phyloP scores from a whole-genome alignment of 441 rosid species.

The Brassica hybrid region DNA sequence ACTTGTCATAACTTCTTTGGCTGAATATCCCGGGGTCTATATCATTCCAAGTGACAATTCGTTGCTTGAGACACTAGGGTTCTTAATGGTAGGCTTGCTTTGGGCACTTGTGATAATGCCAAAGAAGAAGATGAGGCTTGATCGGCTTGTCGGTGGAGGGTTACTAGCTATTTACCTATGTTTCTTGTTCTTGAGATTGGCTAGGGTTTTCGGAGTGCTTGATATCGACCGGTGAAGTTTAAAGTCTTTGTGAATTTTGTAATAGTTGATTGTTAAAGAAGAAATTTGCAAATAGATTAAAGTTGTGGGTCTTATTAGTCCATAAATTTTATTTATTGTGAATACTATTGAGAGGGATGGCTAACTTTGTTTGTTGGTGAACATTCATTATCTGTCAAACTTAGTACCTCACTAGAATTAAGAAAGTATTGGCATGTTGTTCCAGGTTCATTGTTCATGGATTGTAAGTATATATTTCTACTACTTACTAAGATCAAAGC shows the following conservation, averaged over 20 bases:
- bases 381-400: constrained; percentile 19
- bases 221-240: constrained; percentile 33
- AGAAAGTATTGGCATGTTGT: constrained; percentile 25
- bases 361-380: constrained; percentile 14
- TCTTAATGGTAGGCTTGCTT: constrained; percentile 64
- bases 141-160: constrained; percentile 68
- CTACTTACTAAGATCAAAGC: neutral
- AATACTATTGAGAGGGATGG: constrained; percentile 28
- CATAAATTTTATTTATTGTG: constrained; percentile 12
- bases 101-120: constrained; percentile 81
- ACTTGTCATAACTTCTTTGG: constrained; percentile 61
- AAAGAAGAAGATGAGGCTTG: constrained; percentile 69
- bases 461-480: constrained; percentile 4
- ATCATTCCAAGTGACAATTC: constrained; percentile 55
- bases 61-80: constrained; percentile 76
- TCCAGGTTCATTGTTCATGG: constrained; percentile 29
- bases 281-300: constrained; percentile 30
- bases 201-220: constrained; percentile 55
- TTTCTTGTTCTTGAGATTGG: constrained; percentile 62
- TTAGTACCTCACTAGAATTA: constrained; percentile 1
- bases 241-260: constrained; percentile 7
- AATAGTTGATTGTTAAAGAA: constrained; percentile 23
- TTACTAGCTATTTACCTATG: constrained; percentile 60
- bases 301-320: constrained; percentile 10
- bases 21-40: constrained; percentile 56